Evolutionary conservation across 371 early-diverging fungal species (phyloP).

Genomic region (Batrachochytrium dendrobatidis): DNA sequence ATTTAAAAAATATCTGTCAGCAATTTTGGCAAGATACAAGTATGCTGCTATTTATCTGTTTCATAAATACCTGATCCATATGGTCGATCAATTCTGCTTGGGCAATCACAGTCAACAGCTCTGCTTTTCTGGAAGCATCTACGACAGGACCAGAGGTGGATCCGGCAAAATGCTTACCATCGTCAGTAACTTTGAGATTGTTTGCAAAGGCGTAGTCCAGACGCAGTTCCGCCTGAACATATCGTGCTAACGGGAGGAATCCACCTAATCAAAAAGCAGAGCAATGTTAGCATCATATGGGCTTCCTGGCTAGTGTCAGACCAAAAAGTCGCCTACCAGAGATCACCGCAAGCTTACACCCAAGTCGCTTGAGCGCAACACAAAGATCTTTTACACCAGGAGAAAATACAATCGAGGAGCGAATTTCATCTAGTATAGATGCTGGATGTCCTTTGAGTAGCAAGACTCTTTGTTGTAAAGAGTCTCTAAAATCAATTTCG

Average conservation of each 20-base stretch:
- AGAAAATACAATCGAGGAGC: constrained; percentile 69
- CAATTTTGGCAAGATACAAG: neutral
- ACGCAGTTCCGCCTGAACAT: constrained; percentile 81
- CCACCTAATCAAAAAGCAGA: constrained; percentile 52
- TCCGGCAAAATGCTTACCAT: constrained; percentile 77
- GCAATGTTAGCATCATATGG: neutral
- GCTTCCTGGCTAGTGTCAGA: neutral
- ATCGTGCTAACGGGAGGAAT: constrained; percentile 83
- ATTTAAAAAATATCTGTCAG: neutral
- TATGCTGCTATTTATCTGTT: constrained; percentile 43
- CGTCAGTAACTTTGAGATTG: constrained; percentile 75
- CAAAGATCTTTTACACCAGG: constrained; percentile 88
- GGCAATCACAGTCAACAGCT: constrained; percentile 87
- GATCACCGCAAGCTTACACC: constrained; percentile 90
- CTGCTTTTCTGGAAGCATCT: constrained; percentile 87
- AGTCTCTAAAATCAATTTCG: constrained; percentile 91
- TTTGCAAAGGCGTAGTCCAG: constrained; percentile 97
- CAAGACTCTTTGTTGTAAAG: constrained; percentile 76
- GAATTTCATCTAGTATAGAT: constrained; percentile 67
- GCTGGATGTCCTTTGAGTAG: constrained; percentile 84
- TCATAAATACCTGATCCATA: constrained; percentile 62
- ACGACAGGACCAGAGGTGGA: constrained; percentile 82
- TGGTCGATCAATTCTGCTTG: constrained; percentile 89
- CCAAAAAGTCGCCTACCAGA: constrained; percentile 53
- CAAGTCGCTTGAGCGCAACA: constrained; percentile 77